These are phyloP conservation scores for Phytophthora syringae DNA, from an alignment of 352 stramenopile species.

Conservation along the genomic window DNA sequence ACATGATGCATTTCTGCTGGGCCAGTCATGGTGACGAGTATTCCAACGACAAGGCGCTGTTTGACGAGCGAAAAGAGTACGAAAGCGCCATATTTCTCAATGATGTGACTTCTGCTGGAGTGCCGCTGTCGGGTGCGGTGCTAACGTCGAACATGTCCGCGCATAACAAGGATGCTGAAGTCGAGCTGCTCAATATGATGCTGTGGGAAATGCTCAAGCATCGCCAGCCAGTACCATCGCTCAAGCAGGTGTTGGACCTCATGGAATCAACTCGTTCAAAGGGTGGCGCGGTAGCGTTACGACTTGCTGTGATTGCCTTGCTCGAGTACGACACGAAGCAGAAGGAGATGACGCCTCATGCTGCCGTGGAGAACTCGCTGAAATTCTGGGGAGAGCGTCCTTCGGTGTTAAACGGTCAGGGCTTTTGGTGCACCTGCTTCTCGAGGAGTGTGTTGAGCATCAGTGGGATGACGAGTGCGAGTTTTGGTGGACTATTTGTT, in stretches of 20 bases:
- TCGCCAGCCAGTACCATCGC: slow-evolving; percentile 31
- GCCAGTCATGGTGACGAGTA: slow-evolving; percentile 19
- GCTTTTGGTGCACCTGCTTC: slow-evolving; percentile 56
- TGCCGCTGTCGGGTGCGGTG: slow-evolving; percentile 14
- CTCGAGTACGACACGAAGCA: slow-evolving; percentile 39
- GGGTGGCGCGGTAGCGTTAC: slow-evolving; percentile 41
- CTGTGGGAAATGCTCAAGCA: slow-evolving; percentile 64
- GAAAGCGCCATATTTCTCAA: slow-evolving; percentile 26
- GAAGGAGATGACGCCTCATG: slow-evolving; percentile 26
- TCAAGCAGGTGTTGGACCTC: slow-evolving; percentile 46
- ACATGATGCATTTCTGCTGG: slow-evolving; percentile 55
- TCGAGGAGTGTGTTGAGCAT: slow-evolving; percentile 43
- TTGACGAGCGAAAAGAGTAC: slow-evolving; percentile 31
- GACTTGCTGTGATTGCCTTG: slow-evolving; percentile 37
- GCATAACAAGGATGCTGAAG: slow-evolving; percentile 33
- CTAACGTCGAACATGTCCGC: slow-evolving; percentile 13
- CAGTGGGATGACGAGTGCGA: slow-evolving; percentile 41
- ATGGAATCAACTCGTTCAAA: slow-evolving; percentile 46
- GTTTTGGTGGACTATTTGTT: slow-evolving; percentile 43
- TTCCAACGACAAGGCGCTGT: slow-evolving; percentile 17
- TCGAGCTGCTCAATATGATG: slow-evolving; percentile 51
- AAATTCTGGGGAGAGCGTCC: slow-evolving; percentile 43
- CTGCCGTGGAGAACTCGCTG: slow-evolving; percentile 39
- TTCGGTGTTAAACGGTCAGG: slow-evolving; percentile 43
- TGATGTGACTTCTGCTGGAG: slow-evolving; percentile 9